Evolutionary conservation across 2,329 filamentous ascomycete species (phyloP).

Genomic region (Trichoderma arundinaceum): DNA sequence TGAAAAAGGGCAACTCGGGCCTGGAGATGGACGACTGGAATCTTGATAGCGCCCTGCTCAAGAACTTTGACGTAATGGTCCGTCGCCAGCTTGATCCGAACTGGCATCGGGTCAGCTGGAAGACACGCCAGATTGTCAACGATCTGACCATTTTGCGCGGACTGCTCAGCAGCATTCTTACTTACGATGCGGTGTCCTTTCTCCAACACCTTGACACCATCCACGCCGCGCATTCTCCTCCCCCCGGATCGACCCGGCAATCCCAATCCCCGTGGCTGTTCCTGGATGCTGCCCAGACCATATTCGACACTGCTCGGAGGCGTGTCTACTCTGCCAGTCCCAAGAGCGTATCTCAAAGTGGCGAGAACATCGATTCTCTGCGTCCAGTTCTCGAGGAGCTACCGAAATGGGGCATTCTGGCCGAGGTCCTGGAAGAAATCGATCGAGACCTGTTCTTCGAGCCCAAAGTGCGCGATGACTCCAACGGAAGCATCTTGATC

Average conservation of each 20-base stretch:
- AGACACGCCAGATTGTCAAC: slow-evolving; percentile 91
- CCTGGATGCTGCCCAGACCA: slow-evolving; percentile 89
- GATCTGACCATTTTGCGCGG: slow-evolving; percentile 83
- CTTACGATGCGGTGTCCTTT: slow-evolving; percentile 89
- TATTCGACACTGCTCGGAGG: slow-evolving; percentile 88
- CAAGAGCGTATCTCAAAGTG: slow-evolving; percentile 53
- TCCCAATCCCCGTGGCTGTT: slow-evolving; percentile 96
- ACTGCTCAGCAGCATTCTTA: slow-evolving; percentile 81
- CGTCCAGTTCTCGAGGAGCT: slow-evolving; percentile 88
- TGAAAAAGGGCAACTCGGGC: slow-evolving; percentile 88
- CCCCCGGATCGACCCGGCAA: slow-evolving; percentile 83
- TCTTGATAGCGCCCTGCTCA: slow-evolving; percentile 87
- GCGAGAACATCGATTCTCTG: slow-evolving; percentile 64
- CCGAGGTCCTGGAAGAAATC: slow-evolving; percentile 92
- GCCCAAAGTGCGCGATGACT: slow-evolving; percentile 75
- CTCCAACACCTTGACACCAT: slow-evolving; percentile 94
- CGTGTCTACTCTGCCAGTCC: slow-evolving; percentile 80
- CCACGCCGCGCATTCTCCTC: slow-evolving; percentile 85
- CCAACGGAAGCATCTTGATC: slow-evolving; percentile 88
- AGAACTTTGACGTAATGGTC: slow-evolving; percentile 88
- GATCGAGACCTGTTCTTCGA: slow-evolving; percentile 89
- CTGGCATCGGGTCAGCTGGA: slow-evolving; percentile 95
- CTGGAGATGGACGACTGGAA: slow-evolving; percentile 98
- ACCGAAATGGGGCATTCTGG: slow-evolving; percentile 88
- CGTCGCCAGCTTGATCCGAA: slow-evolving; percentile 91